Base-by-base conservation (phyloP, 2,329 filamentous ascomycete genomes). In the Fusarium sp. region DNA sequence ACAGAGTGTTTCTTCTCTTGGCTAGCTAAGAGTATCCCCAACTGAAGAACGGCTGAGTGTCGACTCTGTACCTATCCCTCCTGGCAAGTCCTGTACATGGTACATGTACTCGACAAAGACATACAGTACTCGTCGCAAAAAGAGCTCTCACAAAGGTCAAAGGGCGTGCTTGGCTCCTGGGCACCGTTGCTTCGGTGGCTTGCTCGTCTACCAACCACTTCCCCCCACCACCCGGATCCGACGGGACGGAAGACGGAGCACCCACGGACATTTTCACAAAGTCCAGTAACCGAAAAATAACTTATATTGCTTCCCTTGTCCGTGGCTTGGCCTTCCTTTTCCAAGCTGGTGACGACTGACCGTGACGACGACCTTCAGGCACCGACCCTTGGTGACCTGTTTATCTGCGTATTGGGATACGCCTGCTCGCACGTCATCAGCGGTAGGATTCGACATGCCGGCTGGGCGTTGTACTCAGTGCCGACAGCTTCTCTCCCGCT, bases 201-300 rank as follows among this genome's bases (percentile, higher is more conserved):
- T 68, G 54, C 33, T 15, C 15, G 11, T 38, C 45, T 6, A 59
- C n/a, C 63, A 40, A 65, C 63, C 56, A n/a, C 43, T 25, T 17
- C 11, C 50, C 47, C 50, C 50, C 38, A 33, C 56, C 15, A 65
- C 37, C 52, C 61, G 47, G 66, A 47, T 70, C 68, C 56, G 68
- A 70, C 69, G 45, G 63, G 50, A 54, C 37, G 54, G 43, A 54
- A 25, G 40, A 52, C 27, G 50, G 50, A 54, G 50, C 4, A 54
- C 17, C 15, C 50, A 54, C 27, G 50, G 50, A 20, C 50, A 54
- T 32, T 20, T 32, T 54, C 27, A 54, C 27, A 20, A 20, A 54
- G 27, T 54, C 50, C 27, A 54, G 50, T 32, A 22, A 40, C 59
- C 60, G 59, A 27, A 32, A 68, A n/a, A 40, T 33, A 22, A 54